phyloP scores from a whole-genome alignment of 2,329 filamentous ascomycete species.

The Elsinoe ampelina region DNA sequence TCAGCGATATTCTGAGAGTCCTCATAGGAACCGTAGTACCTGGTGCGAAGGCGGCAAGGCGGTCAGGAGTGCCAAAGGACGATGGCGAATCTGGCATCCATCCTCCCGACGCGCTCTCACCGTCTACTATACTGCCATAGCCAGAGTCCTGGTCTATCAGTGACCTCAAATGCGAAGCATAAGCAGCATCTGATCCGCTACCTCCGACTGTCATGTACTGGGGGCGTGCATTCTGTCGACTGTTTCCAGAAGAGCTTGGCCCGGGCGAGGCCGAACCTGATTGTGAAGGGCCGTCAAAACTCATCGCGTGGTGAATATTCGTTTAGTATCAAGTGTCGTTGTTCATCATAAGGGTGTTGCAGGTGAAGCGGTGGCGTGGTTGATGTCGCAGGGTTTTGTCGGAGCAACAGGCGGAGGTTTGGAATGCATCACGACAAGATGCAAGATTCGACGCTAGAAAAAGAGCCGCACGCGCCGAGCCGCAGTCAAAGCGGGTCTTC shows the following conservation, averaged over 20 bases:
- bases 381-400: neutral
- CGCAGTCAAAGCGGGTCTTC: neutral
- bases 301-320: conserved; percentile 22
- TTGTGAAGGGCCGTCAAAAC: conserved; percentile 24
- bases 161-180: conserved; percentile 69
- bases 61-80: conserved; percentile 25
- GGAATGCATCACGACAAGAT: conserved; percentile 6
- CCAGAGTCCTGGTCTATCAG: conserved; percentile 83
- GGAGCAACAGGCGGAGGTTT: conserved; percentile 9
- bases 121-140: conserved; percentile 66
- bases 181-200: conserved; percentile 68
- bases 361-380: neutral
- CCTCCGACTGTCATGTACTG: conserved; percentile 78
- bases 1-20: conserved; percentile 19
- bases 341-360: conserved; percentile 1
- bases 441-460: conserved; percentile 1
- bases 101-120: conserved; percentile 46
- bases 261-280: conserved; percentile 22
- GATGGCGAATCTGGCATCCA: conserved; percentile 50
- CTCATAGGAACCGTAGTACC: conserved; percentile 40
- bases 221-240: conserved; percentile 35
- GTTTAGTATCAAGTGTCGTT: neutral
- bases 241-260: conserved; percentile 21
- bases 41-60: conserved; percentile 24
- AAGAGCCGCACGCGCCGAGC: conserved; percentile 7